Conservation (phyloP, 2,329 filamentous ascomycete species). For the Colletotrichum trifolii region DNA sequence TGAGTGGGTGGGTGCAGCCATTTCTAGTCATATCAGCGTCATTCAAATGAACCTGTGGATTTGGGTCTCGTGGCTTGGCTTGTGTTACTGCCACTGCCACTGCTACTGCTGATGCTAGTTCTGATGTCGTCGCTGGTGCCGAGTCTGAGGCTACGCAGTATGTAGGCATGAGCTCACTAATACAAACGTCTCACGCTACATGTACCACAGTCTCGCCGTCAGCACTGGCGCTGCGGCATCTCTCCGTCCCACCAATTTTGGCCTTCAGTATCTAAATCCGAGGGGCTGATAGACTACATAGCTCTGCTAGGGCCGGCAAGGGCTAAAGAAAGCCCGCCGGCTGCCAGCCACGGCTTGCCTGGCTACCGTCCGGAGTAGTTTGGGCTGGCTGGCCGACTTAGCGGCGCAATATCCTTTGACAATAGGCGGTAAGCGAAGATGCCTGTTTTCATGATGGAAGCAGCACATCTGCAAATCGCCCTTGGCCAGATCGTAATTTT, state of each 20-base stretch:
- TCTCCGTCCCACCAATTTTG: constrained; percentile 1
- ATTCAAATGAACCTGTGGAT: neutral
- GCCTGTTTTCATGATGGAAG: constrained; percentile 14
- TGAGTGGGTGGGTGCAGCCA: too few species aligned
- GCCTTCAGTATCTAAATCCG: neutral
- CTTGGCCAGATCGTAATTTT: constrained; percentile 1
- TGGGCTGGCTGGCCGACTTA: constrained; percentile 16
- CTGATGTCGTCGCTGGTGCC: constrained; percentile 19
- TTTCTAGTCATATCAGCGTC: too few species aligned
- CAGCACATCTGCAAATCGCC: constrained; percentile 1
- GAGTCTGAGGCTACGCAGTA: constrained; percentile 6
- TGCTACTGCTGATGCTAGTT: constrained; percentile 15
- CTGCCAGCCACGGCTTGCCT: constrained; percentile 6
- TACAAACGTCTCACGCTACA: constrained; percentile 6
- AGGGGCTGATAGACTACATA: constrained; percentile 1
- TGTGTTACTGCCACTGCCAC: constrained; percentile 11
- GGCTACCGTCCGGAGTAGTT: constrained; percentile 1
- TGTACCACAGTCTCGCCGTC: neutral
- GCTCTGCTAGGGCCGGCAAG: constrained; percentile 2
- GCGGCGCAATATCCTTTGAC: constrained; percentile 6
- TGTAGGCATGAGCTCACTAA: neutral
- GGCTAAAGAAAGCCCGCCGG: constrained; percentile 15
- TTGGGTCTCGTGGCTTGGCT: neutral
- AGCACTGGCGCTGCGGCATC: constrained; percentile 7
- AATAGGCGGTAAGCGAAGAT: constrained; percentile 5